These are phyloP conservation scores for Starmerella scarabaei DNA, from an alignment of 805 yeast genomes.

Conservation along the genomic window DNA sequence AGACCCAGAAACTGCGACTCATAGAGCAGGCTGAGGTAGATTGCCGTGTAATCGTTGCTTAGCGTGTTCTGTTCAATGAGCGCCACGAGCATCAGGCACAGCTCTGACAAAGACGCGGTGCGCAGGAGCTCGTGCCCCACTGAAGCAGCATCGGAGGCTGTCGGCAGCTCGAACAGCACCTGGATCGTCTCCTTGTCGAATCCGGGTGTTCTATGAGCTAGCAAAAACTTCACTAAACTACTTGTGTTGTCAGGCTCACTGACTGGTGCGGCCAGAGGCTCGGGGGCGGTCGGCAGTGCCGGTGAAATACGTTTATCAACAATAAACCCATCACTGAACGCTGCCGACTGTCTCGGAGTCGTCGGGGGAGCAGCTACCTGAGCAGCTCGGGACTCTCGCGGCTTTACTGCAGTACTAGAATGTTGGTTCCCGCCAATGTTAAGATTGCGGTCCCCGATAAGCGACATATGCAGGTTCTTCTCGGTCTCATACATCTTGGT, in stretches of 20 bases:
- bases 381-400: background rate
- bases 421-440: background rate
- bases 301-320: background rate
- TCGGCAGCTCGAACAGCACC: slow-evolving; percentile 2
- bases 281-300: background rate
- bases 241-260: too few relatives aligned
- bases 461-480: slow-evolving; percentile 45
- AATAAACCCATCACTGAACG: background rate
- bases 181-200: slow-evolving; percentile 4
- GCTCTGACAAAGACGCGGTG: background rate
- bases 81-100: slow-evolving; percentile 1
- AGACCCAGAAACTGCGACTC: slow-evolving; percentile 3
- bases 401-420: background rate
- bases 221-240: slow-evolving; percentile 7
- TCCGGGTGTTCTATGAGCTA: slow-evolving; percentile 13
- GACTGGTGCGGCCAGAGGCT: background rate
- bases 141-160: background rate
- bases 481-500: slow-evolving; percentile 33
- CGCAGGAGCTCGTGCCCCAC: slow-evolving; percentile 10
- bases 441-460: slow-evolving; percentile 17
- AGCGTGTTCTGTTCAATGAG: background rate
- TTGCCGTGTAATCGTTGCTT: slow-evolving; percentile 1
- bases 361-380: background rate
- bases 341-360: background rate
- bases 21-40: slow-evolving; percentile 12